Conservation (phyloP, 768 basidiomycete species). For the Terana coerulea region DNA sequence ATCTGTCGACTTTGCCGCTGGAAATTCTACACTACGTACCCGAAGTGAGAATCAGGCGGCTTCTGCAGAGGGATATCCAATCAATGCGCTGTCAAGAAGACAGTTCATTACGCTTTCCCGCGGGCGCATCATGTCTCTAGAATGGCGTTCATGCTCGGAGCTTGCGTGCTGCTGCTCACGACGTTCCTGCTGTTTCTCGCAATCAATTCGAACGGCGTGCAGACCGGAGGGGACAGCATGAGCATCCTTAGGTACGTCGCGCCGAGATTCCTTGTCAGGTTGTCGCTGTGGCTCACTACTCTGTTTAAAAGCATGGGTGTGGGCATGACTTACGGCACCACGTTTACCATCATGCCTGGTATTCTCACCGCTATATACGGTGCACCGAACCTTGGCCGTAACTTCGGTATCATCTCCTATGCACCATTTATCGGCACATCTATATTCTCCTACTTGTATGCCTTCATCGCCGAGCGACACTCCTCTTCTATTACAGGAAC, state of each 20-base stretch:
- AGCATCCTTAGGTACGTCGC: neutral
- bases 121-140: slow-evolving; percentile 59
- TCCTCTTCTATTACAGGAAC: slow-evolving; percentile 25
- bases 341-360: slow-evolving; percentile 60
- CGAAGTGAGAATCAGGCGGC: too few species aligned
- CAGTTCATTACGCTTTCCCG: slow-evolving; percentile 29
- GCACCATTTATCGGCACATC: slow-evolving; percentile 75
- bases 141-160: slow-evolving; percentile 45
- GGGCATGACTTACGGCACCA: slow-evolving; percentile 65
- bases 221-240: slow-evolving; percentile 8
- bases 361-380: slow-evolving; percentile 75
- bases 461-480: slow-evolving; percentile 56
- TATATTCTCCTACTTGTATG: slow-evolving; percentile 76
- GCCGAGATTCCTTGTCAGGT: neutral
- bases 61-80: too few species aligned
- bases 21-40: too few species aligned
- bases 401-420: slow-evolving; percentile 72
- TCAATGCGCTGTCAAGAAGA: slow-evolving; percentile 18
- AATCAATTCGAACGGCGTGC: neutral
- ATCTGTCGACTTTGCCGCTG: neutral
- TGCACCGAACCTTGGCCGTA: slow-evolving; percentile 61
- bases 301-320: slow-evolving; percentile 55
- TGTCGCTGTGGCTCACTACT: neutral
- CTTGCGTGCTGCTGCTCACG: neutral
- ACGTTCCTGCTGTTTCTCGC: neutral